Percentiles rank a stretch among this genome's conserved stretches.
Evolutionary conservation across 2,329 filamentous ascomycete genomes (phyloP).

Genomic region (Ophiostoma quercus): DNA sequence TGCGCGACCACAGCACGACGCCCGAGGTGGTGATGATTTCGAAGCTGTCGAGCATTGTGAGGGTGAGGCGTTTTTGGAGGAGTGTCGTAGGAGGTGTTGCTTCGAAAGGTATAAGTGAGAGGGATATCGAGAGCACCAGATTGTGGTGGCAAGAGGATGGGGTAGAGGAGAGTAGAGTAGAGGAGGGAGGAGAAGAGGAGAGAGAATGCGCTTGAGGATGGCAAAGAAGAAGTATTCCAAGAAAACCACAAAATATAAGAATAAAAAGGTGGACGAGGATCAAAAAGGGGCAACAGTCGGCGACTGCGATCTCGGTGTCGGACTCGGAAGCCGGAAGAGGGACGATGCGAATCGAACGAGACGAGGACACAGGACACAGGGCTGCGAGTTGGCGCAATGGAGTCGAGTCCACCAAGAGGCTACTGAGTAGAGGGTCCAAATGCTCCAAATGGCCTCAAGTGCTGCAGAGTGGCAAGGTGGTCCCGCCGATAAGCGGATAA

Average conservation of each 20-base stretch:
- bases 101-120: neutral
- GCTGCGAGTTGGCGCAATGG: conserved; percentile 2
- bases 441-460: conserved; percentile 4
- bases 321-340: conserved; percentile 10
- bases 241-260: neutral
- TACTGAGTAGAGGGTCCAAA: neutral
- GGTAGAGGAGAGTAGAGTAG: neutral
- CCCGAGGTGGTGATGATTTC: conserved; percentile 94
- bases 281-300: conserved; percentile 6
- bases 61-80: neutral
- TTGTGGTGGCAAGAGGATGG: neutral
- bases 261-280: neutral
- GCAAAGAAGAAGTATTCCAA: neutral
- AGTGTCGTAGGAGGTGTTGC: neutral
- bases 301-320: conserved; percentile 13
- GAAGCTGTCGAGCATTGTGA: conserved; percentile 84
- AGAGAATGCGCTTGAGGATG: neutral
- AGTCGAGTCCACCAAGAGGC: neutral
- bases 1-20: conserved; percentile 92
- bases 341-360: conserved; percentile 8
- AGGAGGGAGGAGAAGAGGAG: neutral
- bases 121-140: neutral
- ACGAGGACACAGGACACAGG: conserved; percentile 4
- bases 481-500: conserved; percentile 12
- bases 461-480: neutral